These are phyloP conservation scores for Penicillium polonicum DNA, from an alignment of 2,329 filamentous ascomycete genomes.

Conservation along the genomic window DNA sequence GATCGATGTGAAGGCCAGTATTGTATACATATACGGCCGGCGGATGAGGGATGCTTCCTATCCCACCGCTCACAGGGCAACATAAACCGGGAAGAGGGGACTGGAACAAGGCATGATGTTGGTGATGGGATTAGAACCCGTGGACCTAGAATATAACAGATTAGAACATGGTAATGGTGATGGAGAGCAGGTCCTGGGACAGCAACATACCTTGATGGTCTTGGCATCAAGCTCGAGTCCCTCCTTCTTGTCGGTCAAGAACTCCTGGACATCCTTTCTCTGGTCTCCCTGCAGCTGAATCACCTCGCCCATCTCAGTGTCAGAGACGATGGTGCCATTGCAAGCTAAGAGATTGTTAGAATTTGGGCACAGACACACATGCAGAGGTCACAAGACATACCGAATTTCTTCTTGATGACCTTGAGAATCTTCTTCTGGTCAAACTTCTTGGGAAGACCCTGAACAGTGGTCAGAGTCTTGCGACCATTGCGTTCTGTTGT, in stretches of 20 bases:
- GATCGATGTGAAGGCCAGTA: constrained; percentile 21
- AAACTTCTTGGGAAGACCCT: constrained; percentile 98
- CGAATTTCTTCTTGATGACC: constrained; percentile 99
- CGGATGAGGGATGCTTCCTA: constrained; percentile 34
- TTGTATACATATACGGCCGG: constrained; percentile 19
- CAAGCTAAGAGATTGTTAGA: constrained; percentile 62
- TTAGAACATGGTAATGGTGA: constrained; percentile 5
- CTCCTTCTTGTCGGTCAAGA: constrained; percentile 93
- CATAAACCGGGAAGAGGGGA: constrained; percentile 44
- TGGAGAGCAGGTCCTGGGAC: not conserved
- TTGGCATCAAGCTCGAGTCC: constrained; percentile 91
- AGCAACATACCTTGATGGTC: constrained; percentile 78
- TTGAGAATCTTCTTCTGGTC: constrained; percentile 99
- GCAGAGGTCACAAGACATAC: constrained; percentile 50
- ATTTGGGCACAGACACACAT: not conserved
- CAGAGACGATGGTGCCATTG: constrained; percentile 99
- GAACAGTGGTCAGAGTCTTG: constrained; percentile 99
- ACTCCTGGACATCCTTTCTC: constrained; percentile 97
- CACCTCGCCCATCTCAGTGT: constrained; percentile 97
- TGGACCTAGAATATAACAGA: constrained; percentile 43
- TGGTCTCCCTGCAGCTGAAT: constrained; percentile 99
- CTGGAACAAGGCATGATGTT: constrained; percentile 43
- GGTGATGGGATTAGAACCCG: constrained; percentile 50
- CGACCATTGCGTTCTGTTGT: constrained; percentile 96
- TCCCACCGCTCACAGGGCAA: constrained; percentile 39